Conservation (phyloP, 2,329 filamentous ascomycete genomes). For the Neonectria magnoliae region DNA sequence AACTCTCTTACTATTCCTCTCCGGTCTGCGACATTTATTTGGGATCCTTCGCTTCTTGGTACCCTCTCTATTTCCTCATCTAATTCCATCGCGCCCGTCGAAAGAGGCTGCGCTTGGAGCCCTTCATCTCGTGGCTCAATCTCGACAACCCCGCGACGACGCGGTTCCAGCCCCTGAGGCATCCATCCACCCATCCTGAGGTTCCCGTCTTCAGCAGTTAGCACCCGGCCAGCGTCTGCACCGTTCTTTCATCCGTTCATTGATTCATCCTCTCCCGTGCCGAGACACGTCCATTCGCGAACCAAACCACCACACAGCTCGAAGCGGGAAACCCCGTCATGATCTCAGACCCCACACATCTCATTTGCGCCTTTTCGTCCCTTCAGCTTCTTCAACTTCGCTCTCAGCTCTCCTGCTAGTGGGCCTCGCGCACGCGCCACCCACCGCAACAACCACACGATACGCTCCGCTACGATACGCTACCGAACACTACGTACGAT, state of each 20-base stretch:
- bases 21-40: not conserved
- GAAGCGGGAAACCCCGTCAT: not conserved
- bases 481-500: conserved; percentile 18
- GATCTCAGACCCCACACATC: not conserved
- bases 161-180: conserved; percentile 11
- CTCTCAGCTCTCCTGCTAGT: conserved; percentile 1
- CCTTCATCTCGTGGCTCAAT: conserved; percentile 11
- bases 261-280: not conserved
- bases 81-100: not conserved
- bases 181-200: not conserved
- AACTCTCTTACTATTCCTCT: not conserved
- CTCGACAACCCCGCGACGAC: conserved; percentile 12
- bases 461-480: conserved; percentile 2
- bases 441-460: not conserved
- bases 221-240: not conserved
- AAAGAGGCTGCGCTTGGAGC: conserved; percentile 10
- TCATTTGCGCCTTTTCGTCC: not conserved
- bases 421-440: conserved; percentile 1
- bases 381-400: conserved; percentile 11
- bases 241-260: not conserved
- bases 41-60: not conserved
- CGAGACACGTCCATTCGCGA: conserved; percentile 7
- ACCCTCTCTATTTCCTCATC: not conserved
- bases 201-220: not conserved
- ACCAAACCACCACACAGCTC: not conserved